These are phyloP conservation scores for Fusarium sp. DNA, from an alignment of 2,329 filamentous ascomycete genomes.

Conservation along the genomic window DNA sequence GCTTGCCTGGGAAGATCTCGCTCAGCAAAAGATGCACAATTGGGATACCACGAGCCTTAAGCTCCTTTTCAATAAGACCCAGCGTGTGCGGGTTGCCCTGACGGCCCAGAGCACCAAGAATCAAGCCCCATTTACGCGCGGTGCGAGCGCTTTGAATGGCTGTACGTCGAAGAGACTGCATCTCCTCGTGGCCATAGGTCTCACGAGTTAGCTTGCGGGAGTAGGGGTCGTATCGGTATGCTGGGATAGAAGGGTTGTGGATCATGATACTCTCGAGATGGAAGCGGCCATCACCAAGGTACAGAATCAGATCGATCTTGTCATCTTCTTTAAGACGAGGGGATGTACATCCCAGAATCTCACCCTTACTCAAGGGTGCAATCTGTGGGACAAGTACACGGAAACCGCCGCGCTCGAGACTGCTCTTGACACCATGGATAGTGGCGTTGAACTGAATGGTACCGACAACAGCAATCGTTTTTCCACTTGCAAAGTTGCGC, in stretches of 20 bases:
- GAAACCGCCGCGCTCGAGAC: conserved; percentile 86
- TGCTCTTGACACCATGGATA: conserved; percentile 83
- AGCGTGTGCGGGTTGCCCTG: conserved; percentile 97
- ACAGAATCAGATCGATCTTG: conserved; percentile 80
- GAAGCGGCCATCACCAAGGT: conserved; percentile 92
- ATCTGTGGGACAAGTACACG: conserved; percentile 90
- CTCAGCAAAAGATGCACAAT: conserved; percentile 88
- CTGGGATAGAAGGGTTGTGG: conserved; percentile 89
- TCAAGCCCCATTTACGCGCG: conserved; percentile 93
- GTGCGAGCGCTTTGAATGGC: conserved; percentile 81
- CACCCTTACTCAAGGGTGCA: conserved; percentile 89
- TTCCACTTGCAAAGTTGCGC: conserved; percentile 85
- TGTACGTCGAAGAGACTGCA: conserved; percentile 80
- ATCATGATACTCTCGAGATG: conserved; percentile 99
- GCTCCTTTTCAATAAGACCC: conserved; percentile 81
- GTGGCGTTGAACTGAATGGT: conserved; percentile 99
- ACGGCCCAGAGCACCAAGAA: conserved; percentile 89
- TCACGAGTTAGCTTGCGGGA: conserved; percentile 91
- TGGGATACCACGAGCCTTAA: conserved; percentile 77
- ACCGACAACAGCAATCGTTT: conserved; percentile 91
- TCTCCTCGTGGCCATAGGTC: conserved; percentile 90
- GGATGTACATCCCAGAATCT: conserved; percentile 97
- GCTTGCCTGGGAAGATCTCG: conserved; percentile 96
- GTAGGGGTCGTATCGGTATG: conserved; percentile 97
- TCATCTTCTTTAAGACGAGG: conserved; percentile 72